Base-by-base conservation (phyloP, 306 rosid genomes). In the Quercus glauca region DNA sequence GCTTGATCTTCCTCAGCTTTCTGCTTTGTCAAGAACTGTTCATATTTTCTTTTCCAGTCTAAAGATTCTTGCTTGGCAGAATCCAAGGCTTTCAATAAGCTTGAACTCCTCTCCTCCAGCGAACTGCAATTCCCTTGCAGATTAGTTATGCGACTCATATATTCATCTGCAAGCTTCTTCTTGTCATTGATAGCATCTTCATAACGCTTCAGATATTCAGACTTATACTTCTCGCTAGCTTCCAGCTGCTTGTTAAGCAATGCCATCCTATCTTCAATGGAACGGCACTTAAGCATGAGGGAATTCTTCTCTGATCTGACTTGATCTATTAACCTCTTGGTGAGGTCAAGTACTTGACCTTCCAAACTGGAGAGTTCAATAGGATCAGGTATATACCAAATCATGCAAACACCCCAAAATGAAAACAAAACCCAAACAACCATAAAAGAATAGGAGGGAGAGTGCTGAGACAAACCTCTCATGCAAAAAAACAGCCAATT, bases 1-100 rank as follows among this genome's bases (percentile, higher is more conserved):
- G 93, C 83, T 81, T 91, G 98, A 75, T 86, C 89, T 87, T 87
- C 98, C 90, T 89, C 98, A 51, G 97, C 96, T 81, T 86, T 93
- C 83, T 89, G 90, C 89, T 85, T 93, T 19, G 89, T 84, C 53
- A 87, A 59, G 77, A 87, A 85, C 58, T 85, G 93, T 73, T 93
- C 98, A 63, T 88, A 93, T 78, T 89, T 96, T 75, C 96, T 87
- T 84, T 91, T 88, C 98, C 97, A 93, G 58, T 93, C 99, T 65
- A 61, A 59, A 13, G 98, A 87, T 45, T 96, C 98, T 81, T 92
- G 92, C 83, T 90, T 90, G 26, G 91, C 75, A 70, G 92, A 89
- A 55, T 96, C 98, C 77, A 96, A 76, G 13, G 94, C 79, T 77
- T 90, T 93, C 19, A 69, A 69, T 80, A 93, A 86, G 86, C 88